Base-by-base conservation (phyloP, 768 basidiomycete genomes). In the Tephrocybe sp. region DNA sequence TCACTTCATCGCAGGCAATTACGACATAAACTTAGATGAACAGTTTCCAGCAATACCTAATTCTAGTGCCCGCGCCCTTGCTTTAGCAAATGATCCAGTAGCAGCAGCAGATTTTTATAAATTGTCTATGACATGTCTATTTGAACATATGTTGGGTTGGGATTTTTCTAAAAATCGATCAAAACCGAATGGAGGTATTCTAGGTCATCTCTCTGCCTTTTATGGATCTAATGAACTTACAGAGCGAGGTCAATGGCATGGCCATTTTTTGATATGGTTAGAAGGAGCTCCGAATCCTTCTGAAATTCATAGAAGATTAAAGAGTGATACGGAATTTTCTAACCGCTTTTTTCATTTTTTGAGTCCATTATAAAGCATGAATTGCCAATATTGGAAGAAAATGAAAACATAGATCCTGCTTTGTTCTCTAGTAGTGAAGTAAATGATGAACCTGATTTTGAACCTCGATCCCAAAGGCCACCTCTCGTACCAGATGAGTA, bases 61-160 rank as follows among this genome's bases (percentile, higher is more conserved):
- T 15, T 30, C 57, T 3, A 33, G 3, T 30, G 47, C 54, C 16
- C 50, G 63, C 4, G 65, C 67, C 1, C 13, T 60, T 0, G 24
- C 59, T 0, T 23, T 70, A 0, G 66, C 68, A 0, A 47, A 57
- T 11, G 68, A 70, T 52, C 68, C 69, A 33, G 66, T 69, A n/a
- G 61, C n/a, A n/a, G n/a, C n/a, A n/a, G n/a, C n/a, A n/a, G n/a
- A n/a, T n/a, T n/a, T n/a, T n/a, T n/a, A n/a, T n/a, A 54, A 65
- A 3, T 66, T 64, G 44, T 52, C 37, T 9, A 53, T 67, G 2
- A 6, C 22, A 0, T 49, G 47, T 12, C 49, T 66, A 16, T 66
- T 71, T 40, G 24, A 59, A 18, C 51, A 60, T 55, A 61, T 53
- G 54, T 4, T 38, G 27, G 9, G 16, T 29, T 3, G 16, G 29